A percentile compares a stretch with the other conserved stretches of the same genome.
phyloP scores from a whole-genome alignment of 441 rosid genomes.

The Jatropha multifida region DNA sequence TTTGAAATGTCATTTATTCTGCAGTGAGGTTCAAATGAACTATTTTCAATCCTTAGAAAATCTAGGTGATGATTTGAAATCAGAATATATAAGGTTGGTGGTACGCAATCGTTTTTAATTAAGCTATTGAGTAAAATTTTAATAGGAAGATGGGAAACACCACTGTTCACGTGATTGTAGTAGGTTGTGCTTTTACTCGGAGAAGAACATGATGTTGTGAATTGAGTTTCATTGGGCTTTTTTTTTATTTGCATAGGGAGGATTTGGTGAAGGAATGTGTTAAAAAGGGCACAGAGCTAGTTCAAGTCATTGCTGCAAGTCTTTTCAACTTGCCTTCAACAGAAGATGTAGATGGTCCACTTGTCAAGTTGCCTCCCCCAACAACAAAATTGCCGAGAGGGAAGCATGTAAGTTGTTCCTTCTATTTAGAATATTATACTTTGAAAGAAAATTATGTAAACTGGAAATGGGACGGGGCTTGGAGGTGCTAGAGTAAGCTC shows the following conservation, averaged over 20 bases:
- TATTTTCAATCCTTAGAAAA: not conserved
- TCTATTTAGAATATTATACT: not conserved
- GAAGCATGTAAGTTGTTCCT: constrained; percentile 65
- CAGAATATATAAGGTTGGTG: not conserved
- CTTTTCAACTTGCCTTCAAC: constrained; percentile 78
- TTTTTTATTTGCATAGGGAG: constrained; percentile 42
- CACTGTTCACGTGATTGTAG: not conserved
- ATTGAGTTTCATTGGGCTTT: not conserved
- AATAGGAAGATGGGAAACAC: too few species aligned
- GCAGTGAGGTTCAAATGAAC: not conserved
- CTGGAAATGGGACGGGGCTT: too few species aligned
- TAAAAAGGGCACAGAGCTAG: constrained; percentile 60
- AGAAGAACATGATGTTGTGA: constrained; percentile 3
- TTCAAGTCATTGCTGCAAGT: constrained; percentile 66
- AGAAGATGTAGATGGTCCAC: constrained; percentile 80
- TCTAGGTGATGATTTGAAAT: not conserved
- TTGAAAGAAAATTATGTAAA: not conserved
- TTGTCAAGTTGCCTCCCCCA: constrained; percentile 78
- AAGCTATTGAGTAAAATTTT: too few species aligned
- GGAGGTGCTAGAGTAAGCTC: too few species aligned
- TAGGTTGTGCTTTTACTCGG: constrained; percentile 7
- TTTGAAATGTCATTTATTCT: not conserved
- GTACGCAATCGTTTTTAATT: too few species aligned
- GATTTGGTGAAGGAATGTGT: constrained; percentile 64
- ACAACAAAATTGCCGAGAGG: constrained; percentile 78